Evolutionary conservation across 148 eudicot genomes (phyloP).

Genomic region (Rhododendron williamsianum): DNA sequence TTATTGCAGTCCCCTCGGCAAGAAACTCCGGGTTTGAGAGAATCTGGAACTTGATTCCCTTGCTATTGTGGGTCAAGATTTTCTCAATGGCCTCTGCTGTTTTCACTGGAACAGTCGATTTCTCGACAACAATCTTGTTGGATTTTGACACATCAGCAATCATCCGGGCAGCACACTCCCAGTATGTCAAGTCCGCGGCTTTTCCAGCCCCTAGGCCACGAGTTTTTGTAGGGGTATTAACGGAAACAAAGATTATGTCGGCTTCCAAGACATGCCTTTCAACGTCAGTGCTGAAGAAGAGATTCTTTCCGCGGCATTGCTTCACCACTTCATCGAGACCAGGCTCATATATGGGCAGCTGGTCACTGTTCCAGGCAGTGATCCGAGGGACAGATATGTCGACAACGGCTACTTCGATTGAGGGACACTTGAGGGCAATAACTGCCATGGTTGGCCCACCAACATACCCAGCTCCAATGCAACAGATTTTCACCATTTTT

Average conservation of each 20-base stretch:
- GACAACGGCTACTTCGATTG: constrained; percentile 47
- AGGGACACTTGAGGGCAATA: constrained; percentile 58
- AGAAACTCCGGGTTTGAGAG: constrained; percentile 66
- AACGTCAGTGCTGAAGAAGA: constrained; percentile 58
- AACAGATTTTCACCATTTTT: constrained; percentile 65
- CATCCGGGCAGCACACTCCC: constrained; percentile 76
- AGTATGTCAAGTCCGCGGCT: constrained; percentile 61
- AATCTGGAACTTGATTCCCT: constrained; percentile 55
- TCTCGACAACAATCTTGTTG: constrained; percentile 64
- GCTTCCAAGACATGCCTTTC: constrained; percentile 58
- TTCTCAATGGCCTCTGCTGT: constrained; percentile 74
- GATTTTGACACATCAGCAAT: constrained; percentile 57
- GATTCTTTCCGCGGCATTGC: constrained; percentile 58
- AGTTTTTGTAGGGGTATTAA: constrained; percentile 65
- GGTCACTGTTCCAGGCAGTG: constrained; percentile 64
- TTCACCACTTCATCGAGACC: constrained; percentile 64
- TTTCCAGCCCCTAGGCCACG: constrained; percentile 66
- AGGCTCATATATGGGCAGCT: constrained; percentile 61
- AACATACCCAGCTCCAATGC: constrained; percentile 70
- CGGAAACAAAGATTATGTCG: constrained; percentile 59
- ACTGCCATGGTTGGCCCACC: constrained; percentile 75
- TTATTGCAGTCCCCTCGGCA: constrained; percentile 63
- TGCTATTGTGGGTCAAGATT: constrained; percentile 57
- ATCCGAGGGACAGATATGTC: constrained; percentile 58
- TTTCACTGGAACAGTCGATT: constrained; percentile 68